A percentile compares a stretch with the other conserved stretches of the same genome.
phyloP scores from a whole-genome alignment of 2,329 filamentous ascomycete species.

The Arthrocladium fulminans region DNA sequence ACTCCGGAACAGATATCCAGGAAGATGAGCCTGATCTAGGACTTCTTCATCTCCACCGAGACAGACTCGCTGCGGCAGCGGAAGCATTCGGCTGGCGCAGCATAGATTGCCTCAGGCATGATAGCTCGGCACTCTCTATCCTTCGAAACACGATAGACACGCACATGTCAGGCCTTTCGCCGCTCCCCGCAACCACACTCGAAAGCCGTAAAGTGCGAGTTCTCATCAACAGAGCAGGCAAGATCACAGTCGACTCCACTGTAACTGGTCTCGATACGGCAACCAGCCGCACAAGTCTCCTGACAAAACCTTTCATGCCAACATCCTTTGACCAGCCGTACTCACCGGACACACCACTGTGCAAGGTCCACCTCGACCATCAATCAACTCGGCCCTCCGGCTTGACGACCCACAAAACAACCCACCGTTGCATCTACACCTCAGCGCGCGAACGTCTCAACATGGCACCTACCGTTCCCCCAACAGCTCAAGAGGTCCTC shows the following conservation, averaged over 20 bases:
- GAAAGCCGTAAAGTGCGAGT: slow-evolving; percentile 11
- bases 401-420: slow-evolving; percentile 85
- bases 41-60: slow-evolving; percentile 64
- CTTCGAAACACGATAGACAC: neutral
- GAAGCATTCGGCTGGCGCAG: slow-evolving; percentile 40
- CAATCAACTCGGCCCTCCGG: slow-evolving; percentile 44
- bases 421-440: slow-evolving; percentile 62
- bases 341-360: neutral
- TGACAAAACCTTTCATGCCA: slow-evolving; percentile 1
- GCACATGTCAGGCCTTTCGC: neutral
- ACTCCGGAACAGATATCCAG: neutral
- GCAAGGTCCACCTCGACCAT: slow-evolving; percentile 33
- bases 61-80: slow-evolving; percentile 60
- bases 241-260: slow-evolving; percentile 11
- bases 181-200: neutral
- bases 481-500: slow-evolving; percentile 59
- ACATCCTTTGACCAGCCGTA: neutral
- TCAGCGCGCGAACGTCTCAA: slow-evolving; percentile 54
- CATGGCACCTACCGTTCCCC: slow-evolving; percentile 34
- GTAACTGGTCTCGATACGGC: slow-evolving; percentile 6
- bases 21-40: slow-evolving; percentile 6
- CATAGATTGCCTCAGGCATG: slow-evolving; percentile 4
- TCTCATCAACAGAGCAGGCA: slow-evolving; percentile 10
- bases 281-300: neutral
- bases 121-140: neutral